A percentile compares a stretch with the other conserved stretches of the same genome.
These are phyloP conservation scores for Microsporum audouinii DNA, from an alignment of 2,329 filamentous ascomycete species.

Conservation along the genomic window DNA sequence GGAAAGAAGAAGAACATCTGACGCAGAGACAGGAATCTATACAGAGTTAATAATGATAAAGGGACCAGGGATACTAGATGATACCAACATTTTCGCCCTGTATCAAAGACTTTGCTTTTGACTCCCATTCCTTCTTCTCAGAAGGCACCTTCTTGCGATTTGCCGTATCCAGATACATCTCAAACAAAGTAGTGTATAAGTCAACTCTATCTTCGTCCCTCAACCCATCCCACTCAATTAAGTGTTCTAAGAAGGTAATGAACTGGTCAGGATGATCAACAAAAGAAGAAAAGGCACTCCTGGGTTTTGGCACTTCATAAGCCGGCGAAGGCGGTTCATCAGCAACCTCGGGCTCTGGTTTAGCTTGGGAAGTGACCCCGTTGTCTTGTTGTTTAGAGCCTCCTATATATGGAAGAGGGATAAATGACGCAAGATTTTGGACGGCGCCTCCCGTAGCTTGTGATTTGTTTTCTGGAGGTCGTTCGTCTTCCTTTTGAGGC, in stretches of 20 bases:
- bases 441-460: constrained; percentile 60
- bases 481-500: constrained; percentile 53
- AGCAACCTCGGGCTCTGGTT: constrained; percentile 21
- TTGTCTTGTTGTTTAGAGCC: constrained; percentile 21
- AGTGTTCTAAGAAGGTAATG: constrained; percentile 82
- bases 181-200: constrained; percentile 87
- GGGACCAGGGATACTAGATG: not conserved
- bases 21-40: constrained; percentile 72
- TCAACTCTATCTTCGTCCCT: constrained; percentile 67
- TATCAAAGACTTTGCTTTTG: constrained; percentile 79
- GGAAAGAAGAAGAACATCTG: constrained; percentile 84
- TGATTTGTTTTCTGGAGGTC: constrained; percentile 36
- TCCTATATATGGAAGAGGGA: constrained; percentile 72
- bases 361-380: constrained; percentile 8
- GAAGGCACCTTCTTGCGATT: constrained; percentile 55
- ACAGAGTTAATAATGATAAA: constrained; percentile 11
- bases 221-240: constrained; percentile 60
- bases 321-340: constrained; percentile 37
- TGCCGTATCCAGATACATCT: constrained; percentile 93
- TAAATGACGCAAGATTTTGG: constrained; percentile 71
- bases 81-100: constrained; percentile 56
- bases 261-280: constrained; percentile 90
- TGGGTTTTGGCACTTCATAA: constrained; percentile 71
- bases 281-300: constrained; percentile 89
- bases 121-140: constrained; percentile 71